Base-by-base conservation (phyloP, 2,329 filamentous ascomycete genomes). In the Proliferodiscus dingleyae region DNA sequence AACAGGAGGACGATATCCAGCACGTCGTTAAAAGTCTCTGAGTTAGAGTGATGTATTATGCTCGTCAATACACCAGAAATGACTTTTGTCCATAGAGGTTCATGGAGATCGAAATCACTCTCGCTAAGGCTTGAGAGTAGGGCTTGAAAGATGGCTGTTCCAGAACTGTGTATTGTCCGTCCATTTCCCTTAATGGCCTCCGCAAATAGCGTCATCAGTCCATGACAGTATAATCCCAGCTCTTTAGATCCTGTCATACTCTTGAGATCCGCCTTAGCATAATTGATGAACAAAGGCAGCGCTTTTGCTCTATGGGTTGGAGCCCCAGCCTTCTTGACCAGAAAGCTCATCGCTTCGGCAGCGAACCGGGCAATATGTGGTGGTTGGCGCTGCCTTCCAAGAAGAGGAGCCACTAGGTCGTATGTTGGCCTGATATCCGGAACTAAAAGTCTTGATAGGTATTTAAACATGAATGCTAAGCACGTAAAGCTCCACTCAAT, bases 401-500 rank as follows among this genome's bases (percentile, higher is more conserved):
- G 77, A 42, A 97, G 75, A 3, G 89, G 85, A 1, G 86, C 78
- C 71, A 98, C 81, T 42, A 93, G 80, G 60, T 88, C 79, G 62
- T 89, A 90, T 2, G 94, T 83, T 37, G 91, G 89, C 51, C 87
- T 76, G 52, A 98, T 69, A 61, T 98, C 87, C 3, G 89, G 85
- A 0, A 93, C 86, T 18, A 98, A 69, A 0, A 97, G 76, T 53
- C 88, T 83, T 2, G 89, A 94, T 4, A 98, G 78, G 62, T 97
- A 97, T 64, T 98, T 98, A 78, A 98, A 96, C 32, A 97, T 74
- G 74, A 94, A 98, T 37, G 93, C 89, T 45, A 98, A 73, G 57
- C 88, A 90, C 10, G 85, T 89, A 68, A 98, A 98, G 41, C 88
- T 91, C 90, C 91, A 97, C 69, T 98, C 93, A 41, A 97, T 87